Conservation (phyloP, 495 filamentous ascomycete genomes). For the Acidomyces sp. region DNA sequence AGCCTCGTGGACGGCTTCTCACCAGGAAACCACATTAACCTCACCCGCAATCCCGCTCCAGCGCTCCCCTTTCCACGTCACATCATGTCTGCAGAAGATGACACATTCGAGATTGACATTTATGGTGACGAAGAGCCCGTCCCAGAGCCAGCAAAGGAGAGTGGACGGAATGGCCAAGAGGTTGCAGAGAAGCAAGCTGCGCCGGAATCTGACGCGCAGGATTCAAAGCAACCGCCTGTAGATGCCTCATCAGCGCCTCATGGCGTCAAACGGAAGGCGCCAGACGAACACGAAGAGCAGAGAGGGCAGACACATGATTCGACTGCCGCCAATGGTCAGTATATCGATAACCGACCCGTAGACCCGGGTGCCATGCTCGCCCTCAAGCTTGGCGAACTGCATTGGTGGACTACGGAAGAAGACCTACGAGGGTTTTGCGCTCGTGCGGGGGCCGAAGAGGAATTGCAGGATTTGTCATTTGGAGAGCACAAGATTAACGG, state of each 20-base stretch:
- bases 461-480: constrained; percentile 87
- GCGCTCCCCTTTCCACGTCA: too few species aligned
- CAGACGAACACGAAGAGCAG: constrained; percentile 18
- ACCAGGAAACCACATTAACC: too few species aligned
- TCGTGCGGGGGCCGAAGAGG: constrained; percentile 54
- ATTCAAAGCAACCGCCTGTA: not conserved
- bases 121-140: constrained; percentile 59
- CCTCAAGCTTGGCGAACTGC: constrained; percentile 71
- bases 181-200: constrained; percentile 16
- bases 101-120: constrained; percentile 97
- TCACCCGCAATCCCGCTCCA: too few species aligned
- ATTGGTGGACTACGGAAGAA: constrained; percentile 96
- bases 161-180: too few species aligned
- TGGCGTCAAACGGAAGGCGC: constrained; percentile 28
- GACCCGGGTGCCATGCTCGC: constrained; percentile 76
- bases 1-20: not conserved
- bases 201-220: not conserved
- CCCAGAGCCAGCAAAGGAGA: constrained; percentile 4
- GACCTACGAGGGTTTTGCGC: constrained; percentile 55
- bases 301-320: too few species aligned
- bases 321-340: too few species aligned
- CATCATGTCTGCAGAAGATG: constrained; percentile 64
- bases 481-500: constrained; percentile 98
- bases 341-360: constrained; percentile 60
- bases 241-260: constrained; percentile 20